A percentile compares a stretch with the other conserved stretches of the same genome.
Conservation (phyloP, 108 stramenopile species). For the Skeletonema tropicum region DNA sequence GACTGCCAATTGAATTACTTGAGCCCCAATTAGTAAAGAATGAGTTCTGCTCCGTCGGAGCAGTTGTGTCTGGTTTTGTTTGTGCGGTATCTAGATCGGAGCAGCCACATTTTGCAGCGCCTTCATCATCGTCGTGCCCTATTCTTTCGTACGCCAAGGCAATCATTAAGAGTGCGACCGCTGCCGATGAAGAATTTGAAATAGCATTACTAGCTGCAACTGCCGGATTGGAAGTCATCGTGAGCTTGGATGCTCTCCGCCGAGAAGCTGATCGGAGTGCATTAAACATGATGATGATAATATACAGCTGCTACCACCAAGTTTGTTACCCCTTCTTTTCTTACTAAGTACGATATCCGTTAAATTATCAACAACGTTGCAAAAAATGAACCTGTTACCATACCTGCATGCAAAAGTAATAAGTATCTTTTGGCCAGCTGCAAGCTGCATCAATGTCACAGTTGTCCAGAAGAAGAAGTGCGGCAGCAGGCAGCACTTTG, state of each 20-base stretch:
- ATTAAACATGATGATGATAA: conserved; percentile 5
- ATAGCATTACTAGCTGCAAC: background rate
- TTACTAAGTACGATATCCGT: no score
- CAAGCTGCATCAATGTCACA: no score
- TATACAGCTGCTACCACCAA: background rate
- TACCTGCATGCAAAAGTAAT: no score
- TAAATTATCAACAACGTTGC: no score
- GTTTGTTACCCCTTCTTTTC: background rate
- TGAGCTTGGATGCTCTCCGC: background rate
- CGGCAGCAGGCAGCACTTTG: no score
- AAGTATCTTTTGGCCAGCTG: no score
- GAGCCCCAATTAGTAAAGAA: conserved; percentile 1
- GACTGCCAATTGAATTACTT: background rate
- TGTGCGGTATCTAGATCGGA: background rate
- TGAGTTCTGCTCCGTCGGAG: background rate
- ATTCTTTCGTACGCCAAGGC: conserved; percentile 10
- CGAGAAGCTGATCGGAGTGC: conserved; percentile 20
- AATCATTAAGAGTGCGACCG: conserved; percentile 9
- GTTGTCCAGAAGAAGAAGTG: no score
- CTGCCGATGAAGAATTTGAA: conserved; percentile 8
- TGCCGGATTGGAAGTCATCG: background rate
- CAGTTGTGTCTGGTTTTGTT: background rate
- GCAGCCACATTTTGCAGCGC: background rate
- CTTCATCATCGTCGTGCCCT: background rate
- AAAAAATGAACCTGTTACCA: no score